Base-by-base conservation (phyloP, 2,329 filamentous ascomycete genomes). In the Xylariales sp. region DNA sequence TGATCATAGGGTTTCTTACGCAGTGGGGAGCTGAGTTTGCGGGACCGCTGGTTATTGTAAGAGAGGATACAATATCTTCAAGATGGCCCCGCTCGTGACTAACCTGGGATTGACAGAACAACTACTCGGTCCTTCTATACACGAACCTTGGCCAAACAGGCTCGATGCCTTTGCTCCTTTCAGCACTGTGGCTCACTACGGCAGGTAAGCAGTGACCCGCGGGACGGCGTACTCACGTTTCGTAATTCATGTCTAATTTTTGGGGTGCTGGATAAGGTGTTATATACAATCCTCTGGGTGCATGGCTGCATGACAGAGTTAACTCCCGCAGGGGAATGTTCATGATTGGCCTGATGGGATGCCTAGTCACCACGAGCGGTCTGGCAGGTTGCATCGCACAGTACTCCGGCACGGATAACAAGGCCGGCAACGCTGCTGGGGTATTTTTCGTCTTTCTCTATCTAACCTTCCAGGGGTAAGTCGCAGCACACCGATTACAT, bases 11-110 rank as follows among this genome's bases (percentile, higher is more conserved):
- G 0, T 74, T 74, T 42, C 52, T 74, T 24, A 74, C 69, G 0
- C 70, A 73, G 45, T 74, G 69, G 67, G 70, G 69, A 16, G 69
- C 70, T 2, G 69, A 74, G 37, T 74, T 73, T 47, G 67, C 63
- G n/a, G 70, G 70, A 0, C 67, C 69, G 10, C 56, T 74, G 1
- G 67, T 74, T 13, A 73, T 74, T 38, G 67, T 70, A 40, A 51
- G 67, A 61, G 5, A 30, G 19, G 16, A 13, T 5, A 12, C 12
- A 13, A 17, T 21, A 21, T 25, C 29, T 15, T 33, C 29, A 6
- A 13, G 6, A 13, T 7, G n/a, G n/a, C n/a, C n/a, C n/a, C n/a
- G n/a, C n/a, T n/a, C n/a, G n/a, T n/a, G n/a, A n/a, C n/a, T n/a
- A n/a, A n/a, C n/a, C n/a, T n/a, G n/a, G n/a, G n/a, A n/a, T n/a